Evolutionary conservation across 1,284 basidiomycete genomes (phyloP).

Genomic region (Coniferiporia sulphurascens): DNA sequence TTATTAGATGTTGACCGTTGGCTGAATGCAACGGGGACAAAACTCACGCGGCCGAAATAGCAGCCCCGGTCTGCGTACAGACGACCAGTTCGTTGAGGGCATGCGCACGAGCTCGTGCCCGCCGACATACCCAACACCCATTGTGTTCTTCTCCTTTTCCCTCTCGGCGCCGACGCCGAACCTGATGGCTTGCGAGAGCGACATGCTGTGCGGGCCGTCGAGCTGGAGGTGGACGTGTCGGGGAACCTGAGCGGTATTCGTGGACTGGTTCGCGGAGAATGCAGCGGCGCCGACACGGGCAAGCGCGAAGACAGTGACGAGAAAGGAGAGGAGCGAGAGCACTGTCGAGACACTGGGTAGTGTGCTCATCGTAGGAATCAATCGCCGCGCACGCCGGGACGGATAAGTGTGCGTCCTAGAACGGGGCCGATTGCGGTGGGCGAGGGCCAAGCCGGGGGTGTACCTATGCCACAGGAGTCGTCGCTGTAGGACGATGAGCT

Average conservation of each 20-base stretch:
- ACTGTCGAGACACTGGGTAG: slow-evolving; percentile 30
- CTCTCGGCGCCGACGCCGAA: slow-evolving; percentile 22
- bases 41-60: slow-evolving; percentile 21
- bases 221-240: slow-evolving; percentile 24
- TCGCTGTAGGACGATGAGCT: background rate
- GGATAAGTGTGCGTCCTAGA: background rate
- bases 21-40: background rate
- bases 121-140: slow-evolving; percentile 17
- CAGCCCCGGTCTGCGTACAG: slow-evolving; percentile 20
- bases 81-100: slow-evolving; percentile 24
- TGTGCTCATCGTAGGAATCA: slow-evolving; percentile 26
- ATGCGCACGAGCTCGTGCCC: slow-evolving; percentile 28
- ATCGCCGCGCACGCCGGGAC: background rate
- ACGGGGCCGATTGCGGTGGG: background rate
- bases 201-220: slow-evolving; percentile 23
- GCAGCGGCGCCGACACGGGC: slow-evolving; percentile 30
- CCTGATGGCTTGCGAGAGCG: slow-evolving; percentile 19
- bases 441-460: background rate
- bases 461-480: background rate
- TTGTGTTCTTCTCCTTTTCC: slow-evolving; percentile 19
- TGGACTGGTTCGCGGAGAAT: slow-evolving; percentile 19
- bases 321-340: slow-evolving; percentile 30
- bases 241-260: background rate
- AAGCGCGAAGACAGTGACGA: slow-evolving; percentile 23
- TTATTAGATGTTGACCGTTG: background rate